These are phyloP conservation scores for Exobasidium rhododendri DNA, from an alignment of 1,284 basidiomycete species.

Conservation along the genomic window DNA sequence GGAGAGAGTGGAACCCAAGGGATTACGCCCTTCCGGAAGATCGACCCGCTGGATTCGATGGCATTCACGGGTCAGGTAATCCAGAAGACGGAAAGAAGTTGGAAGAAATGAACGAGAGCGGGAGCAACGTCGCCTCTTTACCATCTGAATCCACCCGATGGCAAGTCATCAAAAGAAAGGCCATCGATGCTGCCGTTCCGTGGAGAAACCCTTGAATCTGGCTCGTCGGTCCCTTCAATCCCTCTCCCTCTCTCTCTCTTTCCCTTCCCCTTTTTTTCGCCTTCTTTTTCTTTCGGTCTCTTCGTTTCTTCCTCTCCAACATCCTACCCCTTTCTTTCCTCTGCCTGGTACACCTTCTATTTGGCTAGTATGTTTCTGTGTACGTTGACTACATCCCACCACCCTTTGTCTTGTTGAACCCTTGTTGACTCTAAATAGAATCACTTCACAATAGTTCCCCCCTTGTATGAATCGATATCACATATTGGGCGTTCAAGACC, in stretches of 20 bases:
- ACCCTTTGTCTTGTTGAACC: no score
- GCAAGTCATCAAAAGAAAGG: neutral
- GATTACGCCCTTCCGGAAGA: conserved; percentile 43
- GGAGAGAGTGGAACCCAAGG: conserved; percentile 28
- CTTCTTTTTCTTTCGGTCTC: neutral
- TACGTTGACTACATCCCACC: no score
- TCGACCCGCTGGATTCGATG: conserved; percentile 32
- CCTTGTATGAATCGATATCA: no score
- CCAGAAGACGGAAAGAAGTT: conserved; percentile 30
- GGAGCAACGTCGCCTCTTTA: neutral
- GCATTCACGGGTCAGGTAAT: conserved; percentile 35
- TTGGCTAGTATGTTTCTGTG: no score
- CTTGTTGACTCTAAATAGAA: no score
- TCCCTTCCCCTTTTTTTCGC: neutral
- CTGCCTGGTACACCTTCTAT: neutral
- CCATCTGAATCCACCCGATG: neutral
- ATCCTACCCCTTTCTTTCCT: neutral
- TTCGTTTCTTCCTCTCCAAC: neutral
- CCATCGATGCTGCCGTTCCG: neutral
- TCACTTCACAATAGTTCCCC: no score
- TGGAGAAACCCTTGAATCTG: neutral
- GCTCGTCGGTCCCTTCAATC: no score
- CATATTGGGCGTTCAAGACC: no score
- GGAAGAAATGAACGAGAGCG: conserved; percentile 3
- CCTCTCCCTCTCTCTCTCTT: no score